These are phyloP conservation scores for Pontederia crassipes DNA, from an alignment of 176 grass and related monocot genomes.

Conservation along the genomic window DNA sequence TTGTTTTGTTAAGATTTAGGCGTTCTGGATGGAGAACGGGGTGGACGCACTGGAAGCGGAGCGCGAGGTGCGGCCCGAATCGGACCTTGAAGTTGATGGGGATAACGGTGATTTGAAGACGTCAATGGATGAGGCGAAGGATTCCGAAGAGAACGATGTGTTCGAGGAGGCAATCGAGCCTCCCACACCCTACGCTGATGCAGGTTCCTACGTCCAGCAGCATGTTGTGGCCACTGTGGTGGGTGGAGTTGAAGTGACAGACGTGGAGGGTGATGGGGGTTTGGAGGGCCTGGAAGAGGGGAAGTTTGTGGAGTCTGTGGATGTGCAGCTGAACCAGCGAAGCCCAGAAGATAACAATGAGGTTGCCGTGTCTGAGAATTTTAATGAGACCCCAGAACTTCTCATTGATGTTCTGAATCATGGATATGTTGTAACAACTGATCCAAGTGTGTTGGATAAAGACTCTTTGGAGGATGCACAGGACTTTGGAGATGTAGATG, in stretches of 20 bases:
- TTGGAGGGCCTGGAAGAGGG: not conserved
- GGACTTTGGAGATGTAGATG: not conserved
- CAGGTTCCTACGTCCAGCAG: not conserved
- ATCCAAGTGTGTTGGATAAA: too few relatives aligned
- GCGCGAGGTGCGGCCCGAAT: not conserved
- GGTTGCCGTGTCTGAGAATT: not conserved
- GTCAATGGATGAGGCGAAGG: constrained; percentile 3
- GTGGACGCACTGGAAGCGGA: not conserved
- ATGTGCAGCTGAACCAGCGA: not conserved
- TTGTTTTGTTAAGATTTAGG: not conserved
- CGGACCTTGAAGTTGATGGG: not conserved
- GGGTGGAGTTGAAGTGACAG: not conserved
- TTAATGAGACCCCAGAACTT: not conserved
- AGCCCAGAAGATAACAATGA: not conserved
- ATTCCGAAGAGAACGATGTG: constrained; percentile 7
- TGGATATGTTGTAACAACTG: too few relatives aligned
- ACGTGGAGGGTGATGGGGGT: not conserved
- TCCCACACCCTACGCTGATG: not conserved
- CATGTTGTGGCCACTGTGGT: not conserved
- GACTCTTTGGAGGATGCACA: not conserved
- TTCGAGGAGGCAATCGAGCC: constrained; percentile 21
- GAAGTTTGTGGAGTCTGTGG: not conserved
- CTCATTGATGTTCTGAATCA: not conserved
- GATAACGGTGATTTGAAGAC: not conserved
- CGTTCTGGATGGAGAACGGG: constrained; percentile 2